phyloP scores from a whole-genome alignment of 352 stramenopile species.

The Globisporangium iwayamae region DNA sequence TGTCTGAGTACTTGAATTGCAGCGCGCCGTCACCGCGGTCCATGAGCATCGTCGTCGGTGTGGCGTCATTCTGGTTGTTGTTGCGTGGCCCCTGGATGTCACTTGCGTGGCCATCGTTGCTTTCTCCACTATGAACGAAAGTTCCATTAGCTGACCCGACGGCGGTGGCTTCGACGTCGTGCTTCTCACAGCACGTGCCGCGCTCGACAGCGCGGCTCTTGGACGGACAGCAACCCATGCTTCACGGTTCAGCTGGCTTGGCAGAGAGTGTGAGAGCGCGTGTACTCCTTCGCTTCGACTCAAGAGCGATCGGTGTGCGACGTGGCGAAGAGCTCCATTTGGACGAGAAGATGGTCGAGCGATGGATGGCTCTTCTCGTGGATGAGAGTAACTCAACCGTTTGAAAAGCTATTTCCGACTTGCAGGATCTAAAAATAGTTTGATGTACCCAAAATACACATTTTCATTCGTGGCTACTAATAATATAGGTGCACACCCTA shows the following conservation, averaged over 20 bases:
- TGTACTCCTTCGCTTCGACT: no score
- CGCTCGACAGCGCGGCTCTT: slow-evolving; percentile 23
- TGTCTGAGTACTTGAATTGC: slow-evolving; percentile 27
- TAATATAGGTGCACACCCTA: not conserved
- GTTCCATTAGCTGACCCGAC: not conserved
- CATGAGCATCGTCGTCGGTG: slow-evolving; percentile 31
- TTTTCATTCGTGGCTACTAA: no score
- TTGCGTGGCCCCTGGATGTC: not conserved
- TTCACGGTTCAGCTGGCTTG: not conserved
- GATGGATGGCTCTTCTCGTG: not conserved
- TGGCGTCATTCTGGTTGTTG: slow-evolving; percentile 7
- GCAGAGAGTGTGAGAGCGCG: no score
- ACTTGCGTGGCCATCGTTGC: not conserved
- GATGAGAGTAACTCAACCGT: not conserved
- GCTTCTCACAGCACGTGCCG: not conserved
- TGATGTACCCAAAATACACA: not conserved
- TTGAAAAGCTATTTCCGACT: not conserved
- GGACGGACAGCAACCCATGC: slow-evolving; percentile 67
- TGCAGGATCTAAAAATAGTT: not conserved
- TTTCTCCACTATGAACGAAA: not conserved
- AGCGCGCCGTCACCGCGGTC: slow-evolving; percentile 26
- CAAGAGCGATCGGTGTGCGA: not conserved
- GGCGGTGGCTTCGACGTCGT: not conserved
- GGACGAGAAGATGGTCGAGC: not conserved
- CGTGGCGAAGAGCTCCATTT: slow-evolving; percentile 2